Base-by-base conservation (phyloP, 1,284 basidiomycete genomes). In the Cutaneotrichosporon sp. region DNA sequence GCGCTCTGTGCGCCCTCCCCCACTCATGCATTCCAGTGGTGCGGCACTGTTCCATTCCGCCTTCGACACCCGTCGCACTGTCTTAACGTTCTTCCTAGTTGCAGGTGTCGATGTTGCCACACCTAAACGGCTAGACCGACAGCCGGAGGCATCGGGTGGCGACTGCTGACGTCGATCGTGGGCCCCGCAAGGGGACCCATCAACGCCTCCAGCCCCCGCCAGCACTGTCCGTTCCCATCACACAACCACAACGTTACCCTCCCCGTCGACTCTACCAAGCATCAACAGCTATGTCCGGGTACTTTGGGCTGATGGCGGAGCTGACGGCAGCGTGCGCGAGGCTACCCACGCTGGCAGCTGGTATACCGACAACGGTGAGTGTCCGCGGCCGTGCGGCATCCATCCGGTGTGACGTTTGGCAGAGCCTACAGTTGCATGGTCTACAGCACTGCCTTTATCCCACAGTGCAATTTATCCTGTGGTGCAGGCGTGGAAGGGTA, bases 311-410 rank as follows among this genome's bases (percentile, higher is more conserved):
- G 18, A 5, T 10, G 24, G 2, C 25, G 13, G 8, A 13, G 29
- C 51, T 53, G n/a, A 53, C 24, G 20, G n/a, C 49, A 67, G 63
- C 20, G 57, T 64, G 24, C 69, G 89, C 78, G 79, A 81, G 68
- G 89, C 93, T 2, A 87, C 89, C 0, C 95, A 97, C 80, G 92
- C 94, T 3, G 90, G 90, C 24, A 89, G 87, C 62, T 98, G 95
- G 95, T 98, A 98, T 78, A 87, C 87, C 11, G 82, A 80, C 57
- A 83, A 90, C 68, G 83, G 92, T 89, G 74, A 58, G 82, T 77
- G n/a, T 18, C 38, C 38, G n/a, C n/a, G n/a, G n/a, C n/a, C n/a
- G n/a, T n/a, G n/a, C n/a, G 7, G 38, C 16, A 14, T n/a, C 29
- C 29, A 5, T 29, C 29, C n/a, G n/a, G n/a, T n/a, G n/a, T n/a